Conservation (phyloP, 768 basidiomycete species). For the Macrocybe gigantea region DNA sequence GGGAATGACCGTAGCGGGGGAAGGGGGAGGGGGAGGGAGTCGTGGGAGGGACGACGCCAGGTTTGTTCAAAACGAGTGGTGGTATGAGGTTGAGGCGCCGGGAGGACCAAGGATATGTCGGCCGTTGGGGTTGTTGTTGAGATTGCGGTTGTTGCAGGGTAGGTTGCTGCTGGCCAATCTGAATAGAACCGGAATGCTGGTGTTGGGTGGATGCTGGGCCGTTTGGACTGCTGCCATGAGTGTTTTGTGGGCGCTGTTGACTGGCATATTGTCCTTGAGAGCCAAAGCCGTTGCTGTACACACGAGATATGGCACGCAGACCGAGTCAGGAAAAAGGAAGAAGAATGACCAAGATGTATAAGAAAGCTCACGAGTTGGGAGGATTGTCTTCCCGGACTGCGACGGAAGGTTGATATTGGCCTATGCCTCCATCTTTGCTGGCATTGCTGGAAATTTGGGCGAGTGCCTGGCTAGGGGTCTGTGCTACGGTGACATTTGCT, state of each 20-base stretch:
- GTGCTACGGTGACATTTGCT: constrained; percentile 48
- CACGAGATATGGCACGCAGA: constrained; percentile 1
- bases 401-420: constrained; percentile 14
- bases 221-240: constrained; percentile 15
- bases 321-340: neutral
- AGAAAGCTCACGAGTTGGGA: constrained; percentile 29
- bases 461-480: constrained; percentile 64
- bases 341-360: neutral
- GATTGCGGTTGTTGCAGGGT: constrained; percentile 19
- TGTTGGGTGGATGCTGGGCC: constrained; percentile 4
- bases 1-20: constrained; percentile 92
- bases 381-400: constrained; percentile 12
- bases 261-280: constrained; percentile 7
- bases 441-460: constrained; percentile 40
- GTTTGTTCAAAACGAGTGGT: constrained; percentile 58
- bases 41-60: constrained; percentile 56
- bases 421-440: constrained; percentile 24
- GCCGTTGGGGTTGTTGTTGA: constrained; percentile 36
- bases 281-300: constrained; percentile 2
- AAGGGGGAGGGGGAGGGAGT: constrained; percentile 84
- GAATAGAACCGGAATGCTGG: constrained; percentile 8
- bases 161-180: constrained; percentile 20
- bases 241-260: constrained; percentile 10
- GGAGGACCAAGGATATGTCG: constrained; percentile 80
- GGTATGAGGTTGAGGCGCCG: constrained; percentile 67